Percentiles rank a stretch among this genome's conserved stretches.
Conservation (phyloP, 169 alveolate genomes). For the Theileria sp. region DNA sequence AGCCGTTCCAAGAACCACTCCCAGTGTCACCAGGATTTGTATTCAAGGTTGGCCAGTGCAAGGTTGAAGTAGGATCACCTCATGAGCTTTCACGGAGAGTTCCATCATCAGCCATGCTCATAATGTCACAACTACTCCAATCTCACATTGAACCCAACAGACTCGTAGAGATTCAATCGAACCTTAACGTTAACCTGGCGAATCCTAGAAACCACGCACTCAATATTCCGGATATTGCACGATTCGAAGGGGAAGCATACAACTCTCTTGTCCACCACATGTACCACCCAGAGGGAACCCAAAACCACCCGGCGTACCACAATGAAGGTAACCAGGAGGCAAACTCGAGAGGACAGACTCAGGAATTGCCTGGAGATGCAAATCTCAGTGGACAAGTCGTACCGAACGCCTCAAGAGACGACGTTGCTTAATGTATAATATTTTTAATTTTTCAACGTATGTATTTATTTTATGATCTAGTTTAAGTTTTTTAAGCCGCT, state of each 20-base stretch:
- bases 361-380: background rate
- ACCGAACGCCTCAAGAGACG: slow-evolving; percentile 1
- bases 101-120: slow-evolving; percentile 61
- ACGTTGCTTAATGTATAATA: slow-evolving; percentile 14
- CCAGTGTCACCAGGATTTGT: slow-evolving; percentile 77
- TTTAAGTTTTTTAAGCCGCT: background rate
- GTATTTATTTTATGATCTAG: background rate
- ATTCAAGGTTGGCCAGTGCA: slow-evolving; percentile 88
- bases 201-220: background rate
- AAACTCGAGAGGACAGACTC: background rate
- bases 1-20: slow-evolving; percentile 81
- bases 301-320: slow-evolving; percentile 7
- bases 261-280: background rate
- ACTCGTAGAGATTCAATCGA: slow-evolving; percentile 6
- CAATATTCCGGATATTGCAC: background rate
- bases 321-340: slow-evolving; percentile 1
- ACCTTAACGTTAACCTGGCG: background rate
- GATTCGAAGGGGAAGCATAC: background rate
- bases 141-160: slow-evolving; percentile 36
- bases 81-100: slow-evolving; percentile 58
- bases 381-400: slow-evolving; percentile 11
- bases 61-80: slow-evolving; percentile 76
- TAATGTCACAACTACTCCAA: slow-evolving; percentile 61
- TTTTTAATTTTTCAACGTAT: background rate
- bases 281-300: background rate